A percentile compares a stretch with the other conserved stretches of the same genome.
These are phyloP conservation scores for Erysiphe pulchra DNA, from an alignment of 2,329 filamentous ascomycete genomes.

Conservation along the genomic window DNA sequence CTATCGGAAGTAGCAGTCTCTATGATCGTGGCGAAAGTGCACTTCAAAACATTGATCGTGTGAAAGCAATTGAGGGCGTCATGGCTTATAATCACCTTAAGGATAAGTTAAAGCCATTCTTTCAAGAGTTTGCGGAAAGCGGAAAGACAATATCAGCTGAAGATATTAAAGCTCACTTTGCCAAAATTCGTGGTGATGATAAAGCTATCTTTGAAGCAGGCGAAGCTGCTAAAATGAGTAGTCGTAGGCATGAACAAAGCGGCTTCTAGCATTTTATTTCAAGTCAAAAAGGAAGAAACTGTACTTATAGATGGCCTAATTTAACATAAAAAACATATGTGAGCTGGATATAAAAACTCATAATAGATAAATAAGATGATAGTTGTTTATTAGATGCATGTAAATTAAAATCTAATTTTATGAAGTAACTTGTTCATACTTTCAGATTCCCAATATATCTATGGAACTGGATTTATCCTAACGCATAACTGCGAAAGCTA, in stretches of 20 bases:
- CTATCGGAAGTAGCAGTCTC: conserved; percentile 52
- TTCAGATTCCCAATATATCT: too few species aligned
- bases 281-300: too few species aligned
- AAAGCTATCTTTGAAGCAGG: conserved; percentile 16
- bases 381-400: too few species aligned
- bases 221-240: conserved; percentile 7
- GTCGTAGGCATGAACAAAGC: conserved; percentile 20
- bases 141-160: conserved; percentile 74
- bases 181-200: conserved; percentile 73
- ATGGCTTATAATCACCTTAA: conserved; percentile 97
- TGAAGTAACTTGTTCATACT: too few species aligned
- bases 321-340: too few species aligned
- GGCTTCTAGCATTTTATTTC: conserved; percentile 13
- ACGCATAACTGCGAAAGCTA: too few species aligned
- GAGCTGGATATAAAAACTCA: too few species aligned
- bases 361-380: too few species aligned
- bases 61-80: conserved; percentile 80
- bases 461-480: too few species aligned
- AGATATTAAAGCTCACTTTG: conserved; percentile 92
- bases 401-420: too few species aligned
- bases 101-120: conserved; percentile 83
- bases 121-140: conserved; percentile 81
- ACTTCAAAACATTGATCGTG: conserved; percentile 73
- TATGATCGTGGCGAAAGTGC: conserved; percentile 84
- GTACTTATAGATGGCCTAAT: too few species aligned